These are phyloP conservation scores for Bacterosira constricta DNA, from an alignment of 108 stramenopile genomes.

Conservation along the genomic window DNA sequence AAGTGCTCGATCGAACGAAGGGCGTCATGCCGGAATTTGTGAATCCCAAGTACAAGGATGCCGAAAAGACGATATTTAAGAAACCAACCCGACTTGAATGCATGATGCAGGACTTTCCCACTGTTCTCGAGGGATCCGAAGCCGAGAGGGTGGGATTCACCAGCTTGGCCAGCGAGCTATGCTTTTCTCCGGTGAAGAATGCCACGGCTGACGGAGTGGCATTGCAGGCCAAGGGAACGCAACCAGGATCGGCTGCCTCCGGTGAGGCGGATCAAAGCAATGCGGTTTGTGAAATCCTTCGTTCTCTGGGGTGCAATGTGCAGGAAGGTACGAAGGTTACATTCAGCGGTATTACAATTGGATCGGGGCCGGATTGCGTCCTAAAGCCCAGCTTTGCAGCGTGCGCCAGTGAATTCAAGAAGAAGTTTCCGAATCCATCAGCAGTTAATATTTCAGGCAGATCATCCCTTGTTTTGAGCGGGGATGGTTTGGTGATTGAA, in stretches of 20 bases:
- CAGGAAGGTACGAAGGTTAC: conserved; percentile 53
- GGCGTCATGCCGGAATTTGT: conserved; percentile 99
- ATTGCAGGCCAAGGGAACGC: conserved; percentile 83
- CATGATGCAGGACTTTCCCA: conserved; percentile 99
- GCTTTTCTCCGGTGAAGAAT: conserved; percentile 97
- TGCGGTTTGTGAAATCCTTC: conserved; percentile 61
- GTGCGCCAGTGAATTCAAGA: conserved; percentile 71
- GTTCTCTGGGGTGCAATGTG: conserved; percentile 72
- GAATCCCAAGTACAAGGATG: conserved; percentile 98
- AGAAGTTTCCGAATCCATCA: conserved; percentile 68
- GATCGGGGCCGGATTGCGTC: conserved; percentile 81
- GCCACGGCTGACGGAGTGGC: conserved; percentile 81
- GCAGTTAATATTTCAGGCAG: conserved; percentile 77
- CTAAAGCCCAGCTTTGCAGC: conserved; percentile 71
- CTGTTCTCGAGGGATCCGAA: conserved; percentile 66
- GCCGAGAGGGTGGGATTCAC: conserved; percentile 95
- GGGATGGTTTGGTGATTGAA: conserved; percentile 77
- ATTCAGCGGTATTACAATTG: conserved; percentile 67
- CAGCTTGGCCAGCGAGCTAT: conserved; percentile 80
- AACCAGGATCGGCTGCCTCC: conserved; percentile 87
- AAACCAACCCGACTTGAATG: conserved; percentile 99
- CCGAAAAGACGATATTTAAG: conserved; percentile 91
- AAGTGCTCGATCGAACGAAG: conserved; percentile 77
- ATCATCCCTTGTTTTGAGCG: conserved; percentile 83
- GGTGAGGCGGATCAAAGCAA: conserved; percentile 94